Base-by-base conservation (phyloP, 108 stramenopile species). In the Cylindrotheca closterium region DNA sequence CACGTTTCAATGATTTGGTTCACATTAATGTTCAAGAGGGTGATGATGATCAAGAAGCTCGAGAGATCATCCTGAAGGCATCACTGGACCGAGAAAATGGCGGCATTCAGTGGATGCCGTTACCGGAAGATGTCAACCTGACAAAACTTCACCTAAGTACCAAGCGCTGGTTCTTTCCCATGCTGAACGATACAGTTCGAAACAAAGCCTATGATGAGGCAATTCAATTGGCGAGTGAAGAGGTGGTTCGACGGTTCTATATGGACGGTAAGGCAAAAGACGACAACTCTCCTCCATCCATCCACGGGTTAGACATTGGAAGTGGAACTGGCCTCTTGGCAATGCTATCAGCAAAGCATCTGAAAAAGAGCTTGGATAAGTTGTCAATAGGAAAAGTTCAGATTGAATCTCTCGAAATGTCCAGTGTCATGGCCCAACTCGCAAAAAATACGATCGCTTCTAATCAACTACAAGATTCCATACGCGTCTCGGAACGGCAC, bases 91-190 rank as follows among this genome's bases (percentile, higher is more conserved):
- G 63, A 23, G 60, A 77, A 5, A 76, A 88, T 63, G 92, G 92
- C 24, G 89, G 89, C 5, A 70, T 93, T 47, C 45, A 68, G 8
- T 93, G 92, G 92, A 80, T 76, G 18, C 19, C 32, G 4, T 55
- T 29, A 25, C 33, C 31, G 17, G 19, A 18, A 3, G 24, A 48
- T 1, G 31, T 21, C 12, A 10, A 22, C 1, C 58, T 84, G 21
- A n/a, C n/a, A n/a, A 28, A 60, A 17, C 72, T 82, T 18, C 88
- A 89, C 54, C 64, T 93, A 21, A 63, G 79, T 21, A 89, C 92
- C 21, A 93, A 93, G 59, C 73, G 56, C 67, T 93, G 92, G 92
- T 72, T 83, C 15, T 76, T 93, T 29, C 92, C 92, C 52, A 93
- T 93, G 92, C 73, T 93, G 27, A 93, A 93, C 53, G 92, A 93